phyloP scores from a whole-genome alignment of 1,139 yeast genomes.

The Blastobotrys aristatus region DNA sequence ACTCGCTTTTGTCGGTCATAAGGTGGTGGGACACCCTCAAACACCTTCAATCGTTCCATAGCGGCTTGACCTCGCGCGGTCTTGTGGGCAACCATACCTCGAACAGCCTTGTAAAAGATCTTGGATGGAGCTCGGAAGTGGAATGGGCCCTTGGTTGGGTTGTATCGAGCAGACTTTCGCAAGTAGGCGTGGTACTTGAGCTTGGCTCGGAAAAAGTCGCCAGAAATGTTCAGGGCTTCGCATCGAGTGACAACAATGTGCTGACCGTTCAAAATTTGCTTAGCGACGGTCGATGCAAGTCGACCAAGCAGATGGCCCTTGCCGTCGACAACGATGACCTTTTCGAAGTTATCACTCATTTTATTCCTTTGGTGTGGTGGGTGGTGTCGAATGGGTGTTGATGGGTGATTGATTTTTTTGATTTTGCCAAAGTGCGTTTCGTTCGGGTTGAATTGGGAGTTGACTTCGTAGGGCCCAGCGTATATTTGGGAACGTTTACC shows the following conservation, averaged over 20 bases:
- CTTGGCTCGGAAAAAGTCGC: constrained; percentile 99
- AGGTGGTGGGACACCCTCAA: constrained; percentile 99
- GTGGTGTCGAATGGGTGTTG: constrained; percentile 5
- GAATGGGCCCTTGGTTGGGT: constrained; percentile 99
- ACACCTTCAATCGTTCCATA: constrained; percentile 97
- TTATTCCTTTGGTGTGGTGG: constrained; percentile 14
- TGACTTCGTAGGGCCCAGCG: not conserved
- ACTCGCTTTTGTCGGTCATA: constrained; percentile 99
- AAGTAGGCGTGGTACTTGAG: constrained; percentile 99
- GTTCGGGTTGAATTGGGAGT: not conserved
- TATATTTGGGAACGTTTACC: not conserved
- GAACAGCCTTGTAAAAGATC: constrained; percentile 98
- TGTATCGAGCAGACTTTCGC: constrained; percentile 98
- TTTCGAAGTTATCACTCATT: constrained; percentile 83
- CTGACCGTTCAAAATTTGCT: constrained; percentile 98
- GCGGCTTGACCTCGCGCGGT: constrained; percentile 99
- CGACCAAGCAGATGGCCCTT: constrained; percentile 99
- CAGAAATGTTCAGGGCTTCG: constrained; percentile 98
- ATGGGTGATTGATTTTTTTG: not conserved
- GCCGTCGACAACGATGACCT: constrained; percentile 68
- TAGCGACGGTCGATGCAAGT: constrained; percentile 97
- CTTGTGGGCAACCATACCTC: constrained; percentile 99
- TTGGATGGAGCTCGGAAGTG: constrained; percentile 99
- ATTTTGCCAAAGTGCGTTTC: not conserved
- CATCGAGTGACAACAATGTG: constrained; percentile 96